Base-by-base conservation (phyloP, 2,329 filamentous ascomycete species). In the Pestalotiopsis sp. region DNA sequence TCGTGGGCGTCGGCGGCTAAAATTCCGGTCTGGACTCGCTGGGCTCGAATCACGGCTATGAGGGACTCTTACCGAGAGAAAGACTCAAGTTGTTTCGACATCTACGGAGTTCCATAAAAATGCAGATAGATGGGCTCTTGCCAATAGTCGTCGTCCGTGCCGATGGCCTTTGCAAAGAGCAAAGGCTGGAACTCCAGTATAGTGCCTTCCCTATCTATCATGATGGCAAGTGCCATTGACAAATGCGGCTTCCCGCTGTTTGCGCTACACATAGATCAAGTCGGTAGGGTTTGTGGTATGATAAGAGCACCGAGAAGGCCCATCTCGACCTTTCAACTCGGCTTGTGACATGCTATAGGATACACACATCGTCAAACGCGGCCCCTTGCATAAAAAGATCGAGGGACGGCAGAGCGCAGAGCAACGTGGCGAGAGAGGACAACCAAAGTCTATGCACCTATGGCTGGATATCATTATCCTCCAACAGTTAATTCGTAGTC, bases 311-410 rank as follows among this genome's bases (percentile, higher is more conserved):
- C 17, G 17, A 52, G 20, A 9, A 20, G 45, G 20, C 45, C 20
- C 20, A 52, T 52, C 45, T 52, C 45, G 27, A 62, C 27, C 11
- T 3, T 20, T 36, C 31, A 4, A 17, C 6, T 62, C 59, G 59
- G 59, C 31, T 62, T 20, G n/a, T 39, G 17, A 20, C 59, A 62
- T 62, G 31, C 5, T n/a, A 52, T 11, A 12, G 38, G 59, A 6
- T 20, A n/a, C 27, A 62, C 20, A 14, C 36, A 36, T 39, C 31
- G 27, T 62, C 36, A 36, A 62, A 14, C 4, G 11, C 59, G 59
- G 59, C 31, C 27, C 59, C 59, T 62, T 36, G 59, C 59, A 62
- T 62, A 7, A 14, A n/a, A 20, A 36, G 31, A 62, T 62, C 27
- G 13, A n/a, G 31, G n/a, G 27, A n/a, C 59, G 13, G 36, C 23